Base-by-base conservation (phyloP, 176 grass and related monocot species). In the Tillandsia leiboldiana region DNA sequence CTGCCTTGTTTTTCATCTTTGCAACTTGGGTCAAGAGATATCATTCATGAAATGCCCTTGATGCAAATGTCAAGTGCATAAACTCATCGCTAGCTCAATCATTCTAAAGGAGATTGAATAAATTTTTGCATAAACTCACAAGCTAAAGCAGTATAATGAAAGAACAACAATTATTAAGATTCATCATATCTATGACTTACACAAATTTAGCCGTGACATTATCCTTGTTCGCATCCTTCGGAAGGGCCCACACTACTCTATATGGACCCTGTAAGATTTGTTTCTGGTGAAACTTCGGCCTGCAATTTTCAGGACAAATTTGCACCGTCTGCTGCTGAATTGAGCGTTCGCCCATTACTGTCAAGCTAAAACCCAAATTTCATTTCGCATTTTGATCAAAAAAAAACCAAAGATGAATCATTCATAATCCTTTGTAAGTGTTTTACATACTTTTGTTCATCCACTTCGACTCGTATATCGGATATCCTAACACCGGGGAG, bases 161-260 rank as follows among this genome's bases (percentile, higher is more conserved):
- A 54, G 15, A 2, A 77, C 20, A 20, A 20, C 3, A 47, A 17
- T 58, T 3, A 15, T 58, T 8, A 58, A 3, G 4, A 57, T 57
- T 57, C 15, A 17, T 13, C 11, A 57, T 13, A 57, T 57, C 23
- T 48, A 48, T 26, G 51, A 78, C 81, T 74, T 53, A 83, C 81
- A 78, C 52, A 29, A 83, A 78, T 70, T 78, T 77, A 53, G 81
- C 81, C 13, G 75, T 73, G 70, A 70, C 75, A 50, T 11, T 51
- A 50, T 83, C 75, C 77, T 70, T 83, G 24, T 83, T 83, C 47
- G 78, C 81, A 33, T 78, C 72, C 51, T 12, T 74, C 12, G 81
- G 81, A 64, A 83, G 58, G 1, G 75, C 75, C 81, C 81, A 83
- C 57, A 42, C 51, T 28, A 83, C 61, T 67, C 75, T 75, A 26